These are phyloP conservation scores for Populus ilicifolia DNA, from an alignment of 345 rosid genomes.

Conservation along the genomic window DNA sequence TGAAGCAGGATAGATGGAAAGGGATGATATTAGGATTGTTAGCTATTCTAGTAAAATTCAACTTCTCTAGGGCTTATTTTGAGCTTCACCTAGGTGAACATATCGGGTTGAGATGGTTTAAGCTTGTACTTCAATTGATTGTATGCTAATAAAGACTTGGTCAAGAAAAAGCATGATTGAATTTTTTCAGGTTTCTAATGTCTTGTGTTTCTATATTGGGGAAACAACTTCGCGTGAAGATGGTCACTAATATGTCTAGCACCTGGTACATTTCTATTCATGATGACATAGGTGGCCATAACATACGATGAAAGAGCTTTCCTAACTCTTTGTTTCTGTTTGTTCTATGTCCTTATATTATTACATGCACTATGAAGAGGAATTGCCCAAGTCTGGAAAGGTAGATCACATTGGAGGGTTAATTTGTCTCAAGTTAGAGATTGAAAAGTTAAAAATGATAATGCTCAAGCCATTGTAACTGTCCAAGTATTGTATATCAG, in stretches of 20 bases:
- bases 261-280: background rate
- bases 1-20: background rate
- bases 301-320: background rate
- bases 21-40: background rate
- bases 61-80: background rate
- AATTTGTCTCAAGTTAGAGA: background rate
- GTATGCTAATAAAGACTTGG: background rate
- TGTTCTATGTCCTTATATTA: background rate
- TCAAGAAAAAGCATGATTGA: background rate
- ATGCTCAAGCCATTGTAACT: background rate
- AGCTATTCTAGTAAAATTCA: background rate
- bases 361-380: background rate
- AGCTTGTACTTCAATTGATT: background rate
- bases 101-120: background rate
- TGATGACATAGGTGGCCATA: background rate
- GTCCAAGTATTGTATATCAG: background rate
- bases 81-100: background rate
- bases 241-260: background rate
- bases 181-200: background rate
- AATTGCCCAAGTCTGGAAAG: background rate
- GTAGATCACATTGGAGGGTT: background rate
- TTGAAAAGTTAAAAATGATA: background rate
- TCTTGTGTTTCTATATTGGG: background rate
- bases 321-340: background rate
- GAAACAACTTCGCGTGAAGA: background rate